Percentiles rank a stretch among this genome's conserved stretches.
These are phyloP conservation scores for Salix caprea DNA, from an alignment of 345 rosid species.

Conservation along the genomic window DNA sequence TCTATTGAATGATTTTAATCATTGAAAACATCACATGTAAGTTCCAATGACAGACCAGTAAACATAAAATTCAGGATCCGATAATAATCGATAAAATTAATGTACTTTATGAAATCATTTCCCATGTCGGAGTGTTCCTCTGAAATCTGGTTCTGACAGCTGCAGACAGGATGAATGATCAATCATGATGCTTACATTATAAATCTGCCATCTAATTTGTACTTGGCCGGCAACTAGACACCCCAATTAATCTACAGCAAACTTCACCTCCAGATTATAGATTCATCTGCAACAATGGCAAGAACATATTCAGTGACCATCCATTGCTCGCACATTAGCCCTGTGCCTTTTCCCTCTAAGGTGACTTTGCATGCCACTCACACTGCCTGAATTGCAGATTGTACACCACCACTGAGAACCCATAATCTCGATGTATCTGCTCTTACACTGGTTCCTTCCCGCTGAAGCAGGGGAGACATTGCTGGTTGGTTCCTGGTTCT, in stretches of 20 bases:
- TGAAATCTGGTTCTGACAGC: background rate
- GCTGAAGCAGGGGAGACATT: background rate
- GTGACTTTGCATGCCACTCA: background rate
- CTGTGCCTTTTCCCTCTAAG: constrained; percentile 12
- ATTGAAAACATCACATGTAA: too few relatives aligned
- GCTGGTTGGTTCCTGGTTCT: background rate
- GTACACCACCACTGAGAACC: background rate
- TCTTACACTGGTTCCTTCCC: background rate
- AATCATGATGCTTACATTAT: too few relatives aligned
- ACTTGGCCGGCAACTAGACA: background rate
- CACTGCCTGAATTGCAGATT: constrained; percentile 2
- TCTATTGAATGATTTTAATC: too few relatives aligned
- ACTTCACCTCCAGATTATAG: background rate
- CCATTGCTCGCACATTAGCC: background rate
- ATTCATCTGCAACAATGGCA: background rate
- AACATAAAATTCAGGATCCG: background rate
- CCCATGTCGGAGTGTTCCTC: background rate
- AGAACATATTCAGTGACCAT: background rate
- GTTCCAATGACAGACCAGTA: too few relatives aligned
- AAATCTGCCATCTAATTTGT: background rate
- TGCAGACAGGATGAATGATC: background rate
- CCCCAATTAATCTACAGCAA: background rate
- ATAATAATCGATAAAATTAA: background rate
- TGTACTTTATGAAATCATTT: background rate
- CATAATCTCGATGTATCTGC: background rate